Evolutionary conservation across 371 early-diverging fungal species (phyloP), one percentile per base, ranked within the genome.

Genomic region (Enterospora canceri): DNA sequence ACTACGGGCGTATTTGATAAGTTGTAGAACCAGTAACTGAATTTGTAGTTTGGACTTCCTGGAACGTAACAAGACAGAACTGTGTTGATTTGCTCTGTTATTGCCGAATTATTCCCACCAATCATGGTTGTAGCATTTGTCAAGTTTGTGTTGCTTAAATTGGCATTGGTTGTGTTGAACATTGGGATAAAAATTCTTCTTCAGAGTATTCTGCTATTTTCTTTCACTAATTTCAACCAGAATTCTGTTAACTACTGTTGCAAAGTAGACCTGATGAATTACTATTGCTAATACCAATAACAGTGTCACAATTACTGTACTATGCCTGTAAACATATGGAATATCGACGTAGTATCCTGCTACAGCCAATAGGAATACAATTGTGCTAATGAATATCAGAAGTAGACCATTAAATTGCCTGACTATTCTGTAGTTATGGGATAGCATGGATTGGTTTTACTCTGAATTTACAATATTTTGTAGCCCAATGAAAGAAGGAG

Each of bases 21-120:
- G 60, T 80, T 76, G 48, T 78, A 78, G 46, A 80, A 80, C 1
- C 64, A 61, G 64, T 78, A 74, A n/a, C 48, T 72, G 64, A 80
- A 80, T 62, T 80, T 80, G 34, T 78, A 80, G 30, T 53, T 26
- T 0, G 65, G 72, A 5, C 72, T 73, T 12, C 31, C 31, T 15
- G 73, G 66, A 49, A 74, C 58, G 63, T 80, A 80, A 23, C 60
- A 40, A 40, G 40, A 40, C 8, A 12, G 8, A 40, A 40, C 8
- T n/a, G 40, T 8, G n/a, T 40, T 40, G n/a, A 12, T 40, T 40
- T 12, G n/a, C 8, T 40, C n/a, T 12, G 8, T 40, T 8, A 12
- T 40, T 40, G 40, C n/a, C 8, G 40, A 40, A 40, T 40, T 40
- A n/a, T 40, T 40, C 8, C 40, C 40, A 40, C 12, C n/a, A 40